Conservation (phyloP, 768 basidiomycete genomes). For the Lentinula sp. region DNA sequence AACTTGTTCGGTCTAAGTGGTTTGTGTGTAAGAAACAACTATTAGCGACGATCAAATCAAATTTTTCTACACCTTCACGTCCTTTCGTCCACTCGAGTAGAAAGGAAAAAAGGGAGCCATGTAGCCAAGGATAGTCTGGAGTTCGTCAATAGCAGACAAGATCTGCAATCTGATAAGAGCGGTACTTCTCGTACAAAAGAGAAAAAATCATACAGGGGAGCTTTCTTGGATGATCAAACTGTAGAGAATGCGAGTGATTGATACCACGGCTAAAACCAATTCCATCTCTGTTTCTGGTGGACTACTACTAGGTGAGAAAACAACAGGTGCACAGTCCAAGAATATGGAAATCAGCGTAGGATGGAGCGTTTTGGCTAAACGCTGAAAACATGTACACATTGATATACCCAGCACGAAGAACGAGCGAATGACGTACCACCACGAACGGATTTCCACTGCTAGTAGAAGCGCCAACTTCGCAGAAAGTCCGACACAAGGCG, state of each 20-base stretch:
- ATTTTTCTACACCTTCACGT: slow-evolving; percentile 45
- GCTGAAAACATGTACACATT: slow-evolving; percentile 31
- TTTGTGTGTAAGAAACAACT: slow-evolving; percentile 4
- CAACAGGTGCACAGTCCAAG: slow-evolving; percentile 80
- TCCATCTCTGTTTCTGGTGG: slow-evolving; percentile 57
- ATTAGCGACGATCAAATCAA: neutral
- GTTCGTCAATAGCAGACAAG: slow-evolving; percentile 35
- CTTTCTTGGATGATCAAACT: slow-evolving; percentile 41
- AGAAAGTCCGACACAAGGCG: neutral
- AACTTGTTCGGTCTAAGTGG: slow-evolving; percentile 50
- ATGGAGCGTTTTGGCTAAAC: slow-evolving; percentile 69
- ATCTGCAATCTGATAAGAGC: slow-evolving; percentile 11
- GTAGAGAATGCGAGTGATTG: slow-evolving; percentile 59
- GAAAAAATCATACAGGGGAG: slow-evolving; percentile 25
- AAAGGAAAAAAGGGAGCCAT: slow-evolving; percentile 88
- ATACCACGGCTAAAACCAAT: slow-evolving; percentile 49
- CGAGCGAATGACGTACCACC: slow-evolving; percentile 6
- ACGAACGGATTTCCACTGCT: slow-evolving; percentile 9
- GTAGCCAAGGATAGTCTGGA: slow-evolving; percentile 58
- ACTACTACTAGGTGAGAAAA: slow-evolving; percentile 63
- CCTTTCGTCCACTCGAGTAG: slow-evolving; percentile 34
- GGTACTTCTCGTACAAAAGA: neutral
- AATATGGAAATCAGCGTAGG: slow-evolving; percentile 77
- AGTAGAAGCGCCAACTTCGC: neutral
- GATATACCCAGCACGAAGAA: neutral